Evolutionary conservation across 2,329 filamentous ascomycete genomes (phyloP).

Genomic region (Onygenales sp.): DNA sequence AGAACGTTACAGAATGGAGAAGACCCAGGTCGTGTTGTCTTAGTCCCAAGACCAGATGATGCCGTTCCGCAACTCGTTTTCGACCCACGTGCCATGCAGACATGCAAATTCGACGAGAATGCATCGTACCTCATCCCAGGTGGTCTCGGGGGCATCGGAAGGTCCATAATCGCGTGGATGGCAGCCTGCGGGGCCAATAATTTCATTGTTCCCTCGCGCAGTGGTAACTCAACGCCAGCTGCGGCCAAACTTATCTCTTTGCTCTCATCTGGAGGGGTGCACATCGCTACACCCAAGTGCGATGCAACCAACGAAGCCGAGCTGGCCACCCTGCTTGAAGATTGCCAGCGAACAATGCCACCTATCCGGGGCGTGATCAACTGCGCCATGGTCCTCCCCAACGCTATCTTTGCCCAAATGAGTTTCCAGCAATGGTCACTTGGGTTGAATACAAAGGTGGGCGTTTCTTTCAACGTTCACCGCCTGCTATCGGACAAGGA

Average conservation of each 20-base stretch:
- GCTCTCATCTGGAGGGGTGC: constrained; percentile 8
- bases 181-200: constrained; percentile 15
- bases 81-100: not conserved
- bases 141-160: constrained; percentile 14
- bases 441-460: constrained; percentile 25
- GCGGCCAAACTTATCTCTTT: constrained; percentile 10
- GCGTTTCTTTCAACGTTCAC: constrained; percentile 23
- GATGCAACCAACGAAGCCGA: constrained; percentile 12
- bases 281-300: constrained; percentile 11
- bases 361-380: constrained; percentile 23
- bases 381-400: constrained; percentile 17
- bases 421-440: constrained; percentile 22
- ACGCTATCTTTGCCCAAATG: constrained; percentile 25
- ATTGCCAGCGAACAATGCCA: constrained; percentile 8
- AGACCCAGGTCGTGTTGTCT: not conserved
- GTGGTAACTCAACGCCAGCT: constrained; percentile 6
- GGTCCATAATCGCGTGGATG: constrained; percentile 14
- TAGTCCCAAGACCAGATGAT: not conserved
- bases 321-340: constrained; percentile 6
- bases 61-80: not conserved
- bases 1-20: constrained; percentile 10
- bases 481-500: constrained; percentile 10
- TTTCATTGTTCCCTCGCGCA: constrained; percentile 19
- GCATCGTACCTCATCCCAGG: constrained; percentile 15
- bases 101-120: constrained; percentile 3